Evolutionary conservation across 208 protist species (phyloP).

Genomic region (Tritrichomonas foetus): DNA sequence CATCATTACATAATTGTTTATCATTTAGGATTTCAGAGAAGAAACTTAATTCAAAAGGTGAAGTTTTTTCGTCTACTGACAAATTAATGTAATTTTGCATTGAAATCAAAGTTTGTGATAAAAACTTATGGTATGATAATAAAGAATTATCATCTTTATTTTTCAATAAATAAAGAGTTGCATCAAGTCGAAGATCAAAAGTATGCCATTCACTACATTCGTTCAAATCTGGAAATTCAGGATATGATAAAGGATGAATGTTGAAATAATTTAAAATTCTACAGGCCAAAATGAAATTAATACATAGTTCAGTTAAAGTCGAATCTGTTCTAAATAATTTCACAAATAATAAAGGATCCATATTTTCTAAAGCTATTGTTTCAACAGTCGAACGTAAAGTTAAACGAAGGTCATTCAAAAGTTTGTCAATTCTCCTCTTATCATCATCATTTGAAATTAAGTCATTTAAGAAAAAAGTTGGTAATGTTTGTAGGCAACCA

Average conservation of each 20-base stretch:
- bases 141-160: background rate
- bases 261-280: background rate
- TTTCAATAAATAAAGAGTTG: background rate
- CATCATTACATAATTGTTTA: background rate
- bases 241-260: slow-evolving; percentile 8
- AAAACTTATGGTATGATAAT: background rate
- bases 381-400: background rate
- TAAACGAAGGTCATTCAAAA: too few relatives aligned
- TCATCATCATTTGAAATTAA: background rate
- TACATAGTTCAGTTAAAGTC: background rate
- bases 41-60: slow-evolving; percentile 2
- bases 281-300: background rate
- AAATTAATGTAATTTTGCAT: background rate
- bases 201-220: background rate
- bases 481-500: background rate
- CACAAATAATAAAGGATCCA: background rate
- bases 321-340: background rate
- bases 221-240: background rate
- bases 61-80: background rate
- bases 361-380: background rate
- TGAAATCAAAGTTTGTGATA: background rate
- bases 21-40: background rate
- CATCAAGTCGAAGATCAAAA: background rate
- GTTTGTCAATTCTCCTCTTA: too few relatives aligned
- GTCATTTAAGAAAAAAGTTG: background rate